Evolutionary conservation across 257 asterid species (phyloP), one percentile per base, ranked within the genome.

Genomic region (Cruciata laevipes): DNA sequence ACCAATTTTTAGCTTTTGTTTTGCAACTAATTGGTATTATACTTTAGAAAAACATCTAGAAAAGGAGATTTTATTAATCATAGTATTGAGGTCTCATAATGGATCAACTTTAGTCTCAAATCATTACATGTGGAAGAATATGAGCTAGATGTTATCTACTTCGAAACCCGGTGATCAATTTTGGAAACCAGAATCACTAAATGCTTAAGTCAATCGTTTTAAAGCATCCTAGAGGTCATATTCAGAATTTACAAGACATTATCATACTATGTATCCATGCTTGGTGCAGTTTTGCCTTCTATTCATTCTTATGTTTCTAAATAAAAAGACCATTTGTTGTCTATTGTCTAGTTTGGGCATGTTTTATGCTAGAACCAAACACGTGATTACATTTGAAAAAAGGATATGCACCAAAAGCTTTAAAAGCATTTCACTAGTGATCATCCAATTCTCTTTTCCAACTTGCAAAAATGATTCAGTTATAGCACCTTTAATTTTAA

Each of bases 401-500:
- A 64, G 68, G 32, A 38, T 24, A 14, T 14, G 6, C 4, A 21
- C 18, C 11, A 13, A 33, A 31, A n/a, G n/a, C n/a, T n/a, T n/a
- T n/a, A n/a, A n/a, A n/a, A n/a, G n/a, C n/a, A n/a, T n/a, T 32
- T 61, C 35, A 18, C 52, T 71, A 59, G 70, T 18, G 11, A 32
- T 71, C 40, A 40, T 51, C 32, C 35, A 9, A 31, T 66, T 49
- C 27, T 52, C 13, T 53, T 71, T 53, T 65, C 42, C 31, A 8
- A 23, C 18, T 9, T 55, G 35, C n/a, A 24, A 24, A 6, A 7
- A 56, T 27, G 23, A 30, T 23, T 20, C 21, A 69, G n/a, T 58
- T 21, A 14, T 14, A 33, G 18, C 9, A 69, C 21, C 47, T 59
- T 14, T 12, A 7, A 49, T 8, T 55, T 64, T 53, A 33, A 42